A percentile compares a stretch with the other conserved stretches of the same genome.
Evolutionary conservation across 2,329 filamentous ascomycete species (phyloP).

Genomic region (Pyrenophora tritici-repentis): DNA sequence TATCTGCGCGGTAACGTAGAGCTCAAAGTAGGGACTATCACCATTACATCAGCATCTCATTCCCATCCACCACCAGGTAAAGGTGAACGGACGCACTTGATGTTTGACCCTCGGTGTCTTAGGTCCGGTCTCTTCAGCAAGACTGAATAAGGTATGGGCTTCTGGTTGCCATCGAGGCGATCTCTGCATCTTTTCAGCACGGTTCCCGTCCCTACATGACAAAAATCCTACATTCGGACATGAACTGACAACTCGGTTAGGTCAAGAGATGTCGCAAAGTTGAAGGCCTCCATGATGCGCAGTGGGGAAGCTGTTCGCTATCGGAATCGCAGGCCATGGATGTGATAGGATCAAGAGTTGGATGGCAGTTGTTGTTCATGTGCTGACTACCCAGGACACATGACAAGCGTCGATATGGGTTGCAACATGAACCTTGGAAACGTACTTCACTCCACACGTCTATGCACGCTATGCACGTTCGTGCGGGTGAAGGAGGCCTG

Average conservation of each 20-base stretch:
- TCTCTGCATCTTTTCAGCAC: slow-evolving; percentile 57
- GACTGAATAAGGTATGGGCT: slow-evolving; percentile 74
- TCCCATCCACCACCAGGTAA: not conserved
- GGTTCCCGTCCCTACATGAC: not conserved
- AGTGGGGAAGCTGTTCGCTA: slow-evolving; percentile 26
- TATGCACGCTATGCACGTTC: too few relatives aligned
- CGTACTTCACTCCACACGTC: too few relatives aligned
- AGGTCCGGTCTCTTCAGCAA: slow-evolving; percentile 79
- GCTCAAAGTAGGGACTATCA: slow-evolving; percentile 75
- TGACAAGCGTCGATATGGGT: slow-evolving; percentile 1
- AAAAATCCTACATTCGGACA: slow-evolving; percentile 62
- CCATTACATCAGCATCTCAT: slow-evolving; percentile 6
- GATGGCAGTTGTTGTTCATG: not conserved
- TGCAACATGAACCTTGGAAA: not conserved
- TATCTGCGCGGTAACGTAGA: slow-evolving; percentile 90
- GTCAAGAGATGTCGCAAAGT: slow-evolving; percentile 87
- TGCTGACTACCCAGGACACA: slow-evolving; percentile 1
- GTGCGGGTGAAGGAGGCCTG: too few relatives aligned
- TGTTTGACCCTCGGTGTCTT: slow-evolving; percentile 84
- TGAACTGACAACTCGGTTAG: slow-evolving; percentile 70
- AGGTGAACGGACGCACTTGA: slow-evolving; percentile 58
- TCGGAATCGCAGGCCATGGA: slow-evolving; percentile 28
- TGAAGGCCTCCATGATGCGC: slow-evolving; percentile 84
- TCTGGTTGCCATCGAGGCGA: slow-evolving; percentile 78
- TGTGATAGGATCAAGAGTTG: slow-evolving; percentile 2